A percentile compares a stretch with the other conserved stretches of the same genome.
phyloP scores from a whole-genome alignment of 768 basidiomycete genomes.

The Pleurotus tuber-regium region DNA sequence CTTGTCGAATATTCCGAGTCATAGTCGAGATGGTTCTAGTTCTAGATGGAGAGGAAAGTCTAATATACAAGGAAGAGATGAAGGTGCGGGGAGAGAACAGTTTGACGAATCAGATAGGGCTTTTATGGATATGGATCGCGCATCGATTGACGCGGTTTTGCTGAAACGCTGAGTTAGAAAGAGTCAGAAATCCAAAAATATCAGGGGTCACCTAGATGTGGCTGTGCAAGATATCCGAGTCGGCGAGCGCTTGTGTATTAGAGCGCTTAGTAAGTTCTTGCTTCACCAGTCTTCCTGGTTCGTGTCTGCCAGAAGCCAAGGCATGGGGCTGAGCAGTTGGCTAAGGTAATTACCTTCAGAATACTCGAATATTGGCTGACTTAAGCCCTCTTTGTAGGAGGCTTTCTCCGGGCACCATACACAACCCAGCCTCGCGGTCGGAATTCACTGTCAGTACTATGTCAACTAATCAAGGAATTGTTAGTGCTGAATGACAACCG shows the following conservation, averaged over 20 bases:
- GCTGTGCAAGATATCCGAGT: background rate
- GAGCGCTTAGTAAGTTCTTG: background rate
- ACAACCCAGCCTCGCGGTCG: background rate
- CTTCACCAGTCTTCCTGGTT: background rate
- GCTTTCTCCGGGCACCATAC: background rate
- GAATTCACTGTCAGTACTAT: slow-evolving; percentile 3
- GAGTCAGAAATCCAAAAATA: too few species aligned
- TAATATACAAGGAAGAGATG: slow-evolving; percentile 18
- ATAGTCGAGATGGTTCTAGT: slow-evolving; percentile 26
- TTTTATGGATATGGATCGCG: slow-evolving; percentile 12
- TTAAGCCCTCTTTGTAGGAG: background rate
- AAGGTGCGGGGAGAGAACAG: slow-evolving; percentile 8
- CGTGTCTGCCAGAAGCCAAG: background rate
- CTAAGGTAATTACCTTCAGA: background rate
- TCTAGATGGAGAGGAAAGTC: slow-evolving; percentile 1
- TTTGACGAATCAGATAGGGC: slow-evolving; percentile 16
- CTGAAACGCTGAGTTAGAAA: background rate
- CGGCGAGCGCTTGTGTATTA: background rate
- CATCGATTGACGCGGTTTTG: slow-evolving; percentile 12
- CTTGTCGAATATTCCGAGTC: slow-evolving; percentile 53
- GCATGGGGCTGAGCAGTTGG: background rate
- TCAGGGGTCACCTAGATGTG: too few species aligned
- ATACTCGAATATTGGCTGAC: background rate
- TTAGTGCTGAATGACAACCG: background rate
- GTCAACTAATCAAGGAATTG: background rate